Evolutionary conservation across 139 green algal species (phyloP).

Genomic region (Pedinophyceae sp.): DNA sequence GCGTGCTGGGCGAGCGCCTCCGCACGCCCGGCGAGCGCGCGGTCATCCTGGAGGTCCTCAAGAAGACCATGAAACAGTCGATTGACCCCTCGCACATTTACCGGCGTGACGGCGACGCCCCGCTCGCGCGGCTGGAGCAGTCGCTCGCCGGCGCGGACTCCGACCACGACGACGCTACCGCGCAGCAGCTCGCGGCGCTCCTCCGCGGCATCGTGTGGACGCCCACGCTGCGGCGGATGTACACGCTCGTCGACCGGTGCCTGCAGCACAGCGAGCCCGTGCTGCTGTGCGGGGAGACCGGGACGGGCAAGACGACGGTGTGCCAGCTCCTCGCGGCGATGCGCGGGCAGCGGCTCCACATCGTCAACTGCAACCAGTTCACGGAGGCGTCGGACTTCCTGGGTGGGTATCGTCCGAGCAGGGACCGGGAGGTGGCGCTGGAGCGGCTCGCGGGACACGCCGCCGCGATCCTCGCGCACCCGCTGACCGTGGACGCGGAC

Average conservation of each 20-base stretch:
- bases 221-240: conserved; percentile 73
- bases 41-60: too few species aligned
- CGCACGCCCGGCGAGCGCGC: conserved; percentile 15
- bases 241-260: conserved; percentile 49
- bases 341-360: conserved; percentile 59
- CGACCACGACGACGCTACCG: too few species aligned
- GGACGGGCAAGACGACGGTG: conserved; percentile 92
- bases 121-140: too few species aligned
- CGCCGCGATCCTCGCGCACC: too few species aligned
- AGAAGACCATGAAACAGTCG: too few species aligned
- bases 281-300: conserved; percentile 92
- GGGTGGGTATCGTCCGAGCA: conserved; percentile 69
- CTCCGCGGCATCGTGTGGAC: conserved; percentile 99
- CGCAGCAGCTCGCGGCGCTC: too few species aligned
- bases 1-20: conserved; percentile 81
- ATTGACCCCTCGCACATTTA: too few species aligned
- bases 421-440: conserved; percentile 4
- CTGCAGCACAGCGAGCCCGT: conserved; percentile 68
- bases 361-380: conserved; percentile 98
- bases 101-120: too few species aligned
- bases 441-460: conserved; percentile 1
- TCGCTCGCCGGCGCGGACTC: too few species aligned
- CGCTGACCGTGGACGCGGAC: conserved; percentile 1
- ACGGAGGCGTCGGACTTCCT: conserved; percentile 96
- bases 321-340: conserved; percentile 81